These are phyloP conservation scores for Simmondsia chinensis DNA, from an alignment of 148 eudicot species.

Conservation along the genomic window DNA sequence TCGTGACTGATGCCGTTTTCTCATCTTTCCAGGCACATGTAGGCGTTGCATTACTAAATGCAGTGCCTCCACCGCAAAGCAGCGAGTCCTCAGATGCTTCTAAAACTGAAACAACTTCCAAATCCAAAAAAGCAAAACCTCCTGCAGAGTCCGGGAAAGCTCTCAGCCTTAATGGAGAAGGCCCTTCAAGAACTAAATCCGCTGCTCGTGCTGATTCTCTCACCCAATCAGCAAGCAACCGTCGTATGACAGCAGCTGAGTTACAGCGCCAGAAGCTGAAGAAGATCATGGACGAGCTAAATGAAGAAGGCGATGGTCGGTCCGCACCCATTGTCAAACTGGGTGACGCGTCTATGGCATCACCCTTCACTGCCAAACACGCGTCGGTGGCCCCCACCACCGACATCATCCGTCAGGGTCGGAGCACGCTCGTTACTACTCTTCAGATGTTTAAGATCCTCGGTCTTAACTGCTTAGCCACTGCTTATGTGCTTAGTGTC, in stretches of 20 bases:
- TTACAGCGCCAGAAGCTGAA: conserved; percentile 66
- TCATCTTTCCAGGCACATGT: conserved; percentile 70
- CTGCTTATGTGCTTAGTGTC: conserved; percentile 89
- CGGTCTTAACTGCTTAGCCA: conserved; percentile 91
- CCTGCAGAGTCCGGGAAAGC: conserved; percentile 37
- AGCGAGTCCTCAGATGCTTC: conserved; percentile 34
- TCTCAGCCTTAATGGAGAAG: conserved; percentile 34
- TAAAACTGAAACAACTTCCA: conserved; percentile 37
- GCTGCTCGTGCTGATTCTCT: conserved; percentile 34
- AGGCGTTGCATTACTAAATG: conserved; percentile 84
- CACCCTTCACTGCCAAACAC: conserved; percentile 96
- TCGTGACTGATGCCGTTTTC: too few species aligned
- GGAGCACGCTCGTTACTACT: conserved; percentile 91
- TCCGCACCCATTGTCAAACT: conserved; percentile 81
- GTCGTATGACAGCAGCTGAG: conserved; percentile 66
- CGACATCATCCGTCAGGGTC: conserved; percentile 86
- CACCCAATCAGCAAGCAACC: conserved; percentile 35
- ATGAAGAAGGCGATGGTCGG: conserved; percentile 81
- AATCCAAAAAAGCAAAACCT: conserved; percentile 47
- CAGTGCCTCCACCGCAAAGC: conserved; percentile 46
- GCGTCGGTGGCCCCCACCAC: conserved; percentile 80
- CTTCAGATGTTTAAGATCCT: conserved; percentile 97
- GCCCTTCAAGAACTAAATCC: conserved; percentile 37
- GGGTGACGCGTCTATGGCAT: conserved; percentile 99
- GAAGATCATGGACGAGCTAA: conserved; percentile 79